Evolutionary conservation across 768 basidiomycete genomes (phyloP).

Genomic region (Lactarius sanguifluus): DNA sequence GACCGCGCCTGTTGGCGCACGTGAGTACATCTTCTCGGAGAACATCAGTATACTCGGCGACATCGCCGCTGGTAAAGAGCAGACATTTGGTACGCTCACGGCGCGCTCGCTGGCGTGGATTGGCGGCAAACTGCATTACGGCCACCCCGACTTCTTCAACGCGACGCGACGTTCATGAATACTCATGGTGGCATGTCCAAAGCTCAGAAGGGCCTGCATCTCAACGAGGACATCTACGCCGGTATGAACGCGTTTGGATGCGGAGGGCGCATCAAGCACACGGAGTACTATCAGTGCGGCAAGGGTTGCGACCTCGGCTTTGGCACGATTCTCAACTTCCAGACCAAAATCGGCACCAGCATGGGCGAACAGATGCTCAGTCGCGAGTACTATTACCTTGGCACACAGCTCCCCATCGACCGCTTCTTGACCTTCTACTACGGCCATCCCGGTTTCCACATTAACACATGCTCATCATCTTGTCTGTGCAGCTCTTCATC

Average conservation of each 20-base stretch:
- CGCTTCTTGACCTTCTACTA: slow-evolving; percentile 99
- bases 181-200: slow-evolving; percentile 98
- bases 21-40: slow-evolving; percentile 99
- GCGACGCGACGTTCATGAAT: slow-evolving; percentile 94
- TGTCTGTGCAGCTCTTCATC: slow-evolving; percentile 95
- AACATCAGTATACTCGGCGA: slow-evolving; percentile 99
- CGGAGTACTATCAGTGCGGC: slow-evolving; percentile 98
- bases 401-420: slow-evolving; percentile 96
- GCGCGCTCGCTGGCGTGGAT: slow-evolving; percentile 96
- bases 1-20: slow-evolving; percentile 88
- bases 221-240: slow-evolving; percentile 99
- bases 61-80: slow-evolving; percentile 98
- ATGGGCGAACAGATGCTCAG: slow-evolving; percentile 99
- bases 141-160: slow-evolving; percentile 99
- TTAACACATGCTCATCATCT: slow-evolving; percentile 98
- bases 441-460: slow-evolving; percentile 98
- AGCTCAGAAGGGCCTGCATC: slow-evolving; percentile 97
- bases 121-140: slow-evolving; percentile 97
- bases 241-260: slow-evolving; percentile 98
- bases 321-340: slow-evolving; percentile 98
- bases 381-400: slow-evolving; percentile 97
- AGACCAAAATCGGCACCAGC: slow-evolving; percentile 99
- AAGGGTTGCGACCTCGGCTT: slow-evolving; percentile 99
- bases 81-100: slow-evolving; percentile 98
- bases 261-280: slow-evolving; percentile 97